Evolutionary conservation across 1,284 basidiomycete species (phyloP).

Genomic region (Cerioporus squamosus): DNA sequence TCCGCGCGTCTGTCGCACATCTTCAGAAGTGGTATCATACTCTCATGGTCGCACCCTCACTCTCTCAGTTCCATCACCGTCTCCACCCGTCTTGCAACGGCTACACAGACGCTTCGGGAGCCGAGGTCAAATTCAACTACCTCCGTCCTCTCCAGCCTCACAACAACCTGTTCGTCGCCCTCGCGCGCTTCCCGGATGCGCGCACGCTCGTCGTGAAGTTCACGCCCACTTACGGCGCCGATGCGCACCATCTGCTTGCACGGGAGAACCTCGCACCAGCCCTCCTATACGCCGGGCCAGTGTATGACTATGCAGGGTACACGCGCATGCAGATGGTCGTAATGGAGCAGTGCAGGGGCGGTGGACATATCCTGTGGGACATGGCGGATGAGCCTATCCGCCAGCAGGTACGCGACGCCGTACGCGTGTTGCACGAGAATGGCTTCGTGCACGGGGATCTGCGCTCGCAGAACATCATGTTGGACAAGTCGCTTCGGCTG

Average conservation of each 20-base stretch:
- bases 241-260: slow-evolving; percentile 1
- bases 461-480: slow-evolving; percentile 27
- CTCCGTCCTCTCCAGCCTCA: background rate
- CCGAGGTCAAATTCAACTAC: background rate
- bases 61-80: too few relatives aligned
- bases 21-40: too few relatives aligned
- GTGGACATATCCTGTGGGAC: background rate
- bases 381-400: background rate
- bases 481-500: background rate
- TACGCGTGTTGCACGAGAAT: slow-evolving; percentile 18
- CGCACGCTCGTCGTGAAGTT: slow-evolving; percentile 8
- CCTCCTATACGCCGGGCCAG: slow-evolving; percentile 1
- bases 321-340: slow-evolving; percentile 5
- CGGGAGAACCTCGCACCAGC: background rate
- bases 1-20: background rate
- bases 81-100: too few relatives aligned
- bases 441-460: slow-evolving; percentile 30
- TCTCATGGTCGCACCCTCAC: too few relatives aligned
- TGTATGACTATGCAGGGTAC: background rate
- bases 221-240: background rate
- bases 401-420: background rate
- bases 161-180: too few relatives aligned
- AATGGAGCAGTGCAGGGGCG: background rate
- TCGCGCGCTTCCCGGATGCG: background rate
- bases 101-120: too few relatives aligned